Percentiles rank a stretch among this genome's conserved stretches.
These are phyloP conservation scores for Ganoderma boninense DNA, from an alignment of 1,284 basidiomycete genomes.

Conservation along the genomic window DNA sequence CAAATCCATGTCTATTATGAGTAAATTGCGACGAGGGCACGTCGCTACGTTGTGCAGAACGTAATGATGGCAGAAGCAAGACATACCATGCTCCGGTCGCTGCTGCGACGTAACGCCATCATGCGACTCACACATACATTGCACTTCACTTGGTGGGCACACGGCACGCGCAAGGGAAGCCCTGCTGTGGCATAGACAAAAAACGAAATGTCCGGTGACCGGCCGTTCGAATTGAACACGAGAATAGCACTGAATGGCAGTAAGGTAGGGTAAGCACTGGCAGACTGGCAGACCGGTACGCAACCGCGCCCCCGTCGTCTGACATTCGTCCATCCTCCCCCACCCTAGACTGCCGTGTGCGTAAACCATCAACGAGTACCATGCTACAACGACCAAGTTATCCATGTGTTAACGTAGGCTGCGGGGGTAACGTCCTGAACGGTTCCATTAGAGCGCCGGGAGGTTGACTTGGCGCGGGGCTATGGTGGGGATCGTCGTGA, in stretches of 20 bases:
- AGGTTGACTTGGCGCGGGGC: conserved; percentile 17
- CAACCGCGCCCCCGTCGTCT: conserved; percentile 18
- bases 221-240: conserved; percentile 22
- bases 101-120: not conserved
- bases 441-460: conserved; percentile 19
- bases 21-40: not conserved
- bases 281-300: conserved; percentile 21
- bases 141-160: not conserved
- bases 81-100: not conserved
- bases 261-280: conserved; percentile 11
- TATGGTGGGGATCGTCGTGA: conserved; percentile 21
- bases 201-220: conserved; percentile 6
- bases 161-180: not conserved
- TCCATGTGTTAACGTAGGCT: conserved; percentile 22
- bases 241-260: conserved; percentile 18
- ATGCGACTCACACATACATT: not conserved
- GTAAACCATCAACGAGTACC: conserved; percentile 8
- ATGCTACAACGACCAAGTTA: conserved; percentile 22
- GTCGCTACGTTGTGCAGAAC: not conserved
- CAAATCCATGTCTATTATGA: not conserved
- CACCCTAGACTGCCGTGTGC: conserved; percentile 6
- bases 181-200: not conserved
- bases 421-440: conserved; percentile 3
- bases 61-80: not conserved
- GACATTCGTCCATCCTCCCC: not conserved